Evolutionary conservation across 129 eudicot genomes (phyloP), one percentile per base, ranked within the genome.

Genomic region (Chrysanthemum lavandulifolium): DNA sequence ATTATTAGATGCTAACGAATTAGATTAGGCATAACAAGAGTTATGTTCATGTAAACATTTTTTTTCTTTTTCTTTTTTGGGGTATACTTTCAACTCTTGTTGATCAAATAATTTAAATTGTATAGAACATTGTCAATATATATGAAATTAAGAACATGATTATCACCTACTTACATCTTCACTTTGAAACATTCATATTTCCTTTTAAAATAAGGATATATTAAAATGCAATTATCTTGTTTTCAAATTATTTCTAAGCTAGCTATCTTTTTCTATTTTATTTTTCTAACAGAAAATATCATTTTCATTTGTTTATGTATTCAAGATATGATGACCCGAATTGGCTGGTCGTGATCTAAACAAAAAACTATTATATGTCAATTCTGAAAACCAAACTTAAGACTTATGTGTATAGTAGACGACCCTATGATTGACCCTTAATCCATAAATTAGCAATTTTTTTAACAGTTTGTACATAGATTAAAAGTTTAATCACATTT

Each of bases 171-270:
- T 40, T 40, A 7, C 10, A 40, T 7, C 11, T 21, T 52, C 62
- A 62, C 25, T 69, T 70, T 70, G 71, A 77, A 70, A 61, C 65
- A n/a, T 69, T 77, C 71, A 33, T 61, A 62, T 53, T 2, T 45
- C 13, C 10, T 6, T 40, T 2, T 40, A 40, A 40, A 40, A 6
- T 40, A 40, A 40, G 47, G 2, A 40, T 7, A 40, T 40, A 5
- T 5, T 71, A 18, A 40, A 54, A 47, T 56, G 54, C 71, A 19
- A 52, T 69, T 19, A 45, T 3, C 43, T n/a, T 40, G 36, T 65
- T 51, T 23, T 67, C 61, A 65, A 4, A 75, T 74, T 67, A 16
- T 73, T 62, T 33, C 23, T 51, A 56, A 12, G 78, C 31, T 51
- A 73, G 19, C 10, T 73, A 71, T 73, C 63, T 62, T 62, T 48